phyloP scores from a whole-genome alignment of 768 basidiomycete genomes.

The Sarcodon aspratus region DNA sequence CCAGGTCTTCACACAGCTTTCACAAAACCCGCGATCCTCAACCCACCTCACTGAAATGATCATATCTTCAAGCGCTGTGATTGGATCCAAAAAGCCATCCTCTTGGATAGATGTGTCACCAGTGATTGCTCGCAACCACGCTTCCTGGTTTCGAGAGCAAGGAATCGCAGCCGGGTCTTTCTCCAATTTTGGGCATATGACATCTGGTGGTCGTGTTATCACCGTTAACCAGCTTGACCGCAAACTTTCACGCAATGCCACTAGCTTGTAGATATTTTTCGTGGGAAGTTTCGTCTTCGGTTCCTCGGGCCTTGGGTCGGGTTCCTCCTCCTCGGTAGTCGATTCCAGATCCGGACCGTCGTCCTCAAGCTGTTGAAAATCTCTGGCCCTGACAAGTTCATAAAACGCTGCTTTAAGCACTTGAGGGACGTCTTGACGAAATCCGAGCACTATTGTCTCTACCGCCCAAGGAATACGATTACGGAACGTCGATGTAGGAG shows the following conservation, averaged over 20 bases:
- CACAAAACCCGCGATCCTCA: constrained; percentile 20
- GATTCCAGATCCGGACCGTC: background rate
- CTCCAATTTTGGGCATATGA: constrained; percentile 3
- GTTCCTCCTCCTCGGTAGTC: background rate
- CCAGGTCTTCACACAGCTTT: constrained; percentile 18
- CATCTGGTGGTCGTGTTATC: constrained; percentile 9
- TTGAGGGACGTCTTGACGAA: constrained; percentile 13
- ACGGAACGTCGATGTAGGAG: background rate
- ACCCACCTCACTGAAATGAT: constrained; percentile 18
- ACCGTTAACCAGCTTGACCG: constrained; percentile 10
- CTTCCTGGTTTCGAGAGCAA: constrained; percentile 10
- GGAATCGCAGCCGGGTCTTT: constrained; percentile 5
- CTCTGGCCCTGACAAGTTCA: constrained; percentile 22
- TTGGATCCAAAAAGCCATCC: constrained; percentile 19
- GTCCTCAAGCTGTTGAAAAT: constrained; percentile 14
- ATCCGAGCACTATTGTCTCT: constrained; percentile 20
- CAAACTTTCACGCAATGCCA: constrained; percentile 12
- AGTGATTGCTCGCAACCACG: constrained; percentile 9
- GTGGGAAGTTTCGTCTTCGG: constrained; percentile 1
- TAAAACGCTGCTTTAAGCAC: constrained; percentile 28
- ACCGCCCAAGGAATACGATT: constrained; percentile 13
- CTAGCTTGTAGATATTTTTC: constrained; percentile 12
- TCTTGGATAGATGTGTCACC: constrained; percentile 14
- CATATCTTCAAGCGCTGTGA: constrained; percentile 20
- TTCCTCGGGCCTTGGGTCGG: background rate